Base-by-base conservation (phyloP, 75 land plant species). In the Sequoia sempervirens region DNA sequence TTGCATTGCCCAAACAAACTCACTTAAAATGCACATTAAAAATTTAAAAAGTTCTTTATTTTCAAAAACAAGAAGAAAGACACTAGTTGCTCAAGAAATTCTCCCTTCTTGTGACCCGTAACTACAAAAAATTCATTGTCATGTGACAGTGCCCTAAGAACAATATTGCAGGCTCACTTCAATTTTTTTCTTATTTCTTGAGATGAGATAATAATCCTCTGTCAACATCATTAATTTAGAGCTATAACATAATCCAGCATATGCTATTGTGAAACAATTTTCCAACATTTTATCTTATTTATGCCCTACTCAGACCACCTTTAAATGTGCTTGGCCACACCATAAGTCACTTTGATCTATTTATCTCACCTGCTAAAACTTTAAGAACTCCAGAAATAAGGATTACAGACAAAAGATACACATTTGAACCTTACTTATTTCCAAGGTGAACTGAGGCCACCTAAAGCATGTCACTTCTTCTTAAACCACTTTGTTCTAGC, bases 401-500 rank as follows among this genome's bases (percentile, higher is more conserved):
- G 38, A 34, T 72, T 13, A 5, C 38, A 72, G 75, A 72, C 34
- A 36, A 72, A 72, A 36, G 40, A 72, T 34, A 32, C 34, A 34
- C 38, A 36, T 36, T 72, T 72, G 37, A 72, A 12, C 38, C 75
- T 30, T 70, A 70, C 3, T 38, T 34, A 14, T 70, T 74, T 74
- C 23, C 18, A 74, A 36, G 41, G 9, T 12, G 26, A 74, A 4
- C 20, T 4, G 40, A 8, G 4, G 14, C 43, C 18, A 20, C 79
- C 40, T 6, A 75, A 18, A 75, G 46, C 45, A 75, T 37, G 23
- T 2, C 46, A 40, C 26, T 75, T 46, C 79, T 75, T 75, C 79
- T 40, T 40, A 75, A 10, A 75, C 23, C 15, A 75, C 6, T 75
- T 26, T 20, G 17, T 74, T 95, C 95, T 80, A 98, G 99, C 78